A percentile compares a stretch with the other conserved stretches of the same genome.
phyloP scores from a whole-genome alignment of 768 basidiomycete species.

The Amanita jacksonii region DNA sequence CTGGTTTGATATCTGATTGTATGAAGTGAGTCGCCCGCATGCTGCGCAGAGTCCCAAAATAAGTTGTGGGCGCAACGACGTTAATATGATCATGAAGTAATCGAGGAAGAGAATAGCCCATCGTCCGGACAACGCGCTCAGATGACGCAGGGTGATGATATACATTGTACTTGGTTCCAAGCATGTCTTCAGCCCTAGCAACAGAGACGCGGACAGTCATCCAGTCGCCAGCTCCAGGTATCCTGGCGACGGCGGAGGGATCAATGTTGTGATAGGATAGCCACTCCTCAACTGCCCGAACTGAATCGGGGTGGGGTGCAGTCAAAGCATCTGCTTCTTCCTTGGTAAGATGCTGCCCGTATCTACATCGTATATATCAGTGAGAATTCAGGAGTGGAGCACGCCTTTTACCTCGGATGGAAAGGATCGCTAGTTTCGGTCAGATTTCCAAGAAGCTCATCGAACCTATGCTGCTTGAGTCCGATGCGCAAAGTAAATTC shows the following conservation, averaged over 20 bases:
- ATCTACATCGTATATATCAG: conserved; percentile 24
- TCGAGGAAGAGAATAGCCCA: conserved; percentile 50
- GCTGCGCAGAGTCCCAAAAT: conserved; percentile 45
- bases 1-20: conserved; percentile 37
- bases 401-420: conserved; percentile 28
- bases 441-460: conserved; percentile 39
- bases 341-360: conserved; percentile 51
- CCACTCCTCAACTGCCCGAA: conserved; percentile 44
- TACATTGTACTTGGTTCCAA: conserved; percentile 52
- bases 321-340: conserved; percentile 46
- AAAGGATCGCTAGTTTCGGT: conserved; percentile 50
- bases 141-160: no score
- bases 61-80: conserved; percentile 54
- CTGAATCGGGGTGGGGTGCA: conserved; percentile 42
- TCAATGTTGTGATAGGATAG: conserved; percentile 40
- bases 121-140: no score
- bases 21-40: conserved; percentile 47
- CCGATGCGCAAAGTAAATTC: conserved; percentile 44
- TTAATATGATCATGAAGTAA: conserved; percentile 45
- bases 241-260: conserved; percentile 22
- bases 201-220: conserved; percentile 44
- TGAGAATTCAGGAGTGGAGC: no score
- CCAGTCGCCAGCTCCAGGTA: conserved; percentile 46
- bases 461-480: conserved; percentile 43
- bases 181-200: conserved; percentile 50